Conservation (phyloP, 1,139 yeast species). For the Saccharomyces hybrid region DNA sequence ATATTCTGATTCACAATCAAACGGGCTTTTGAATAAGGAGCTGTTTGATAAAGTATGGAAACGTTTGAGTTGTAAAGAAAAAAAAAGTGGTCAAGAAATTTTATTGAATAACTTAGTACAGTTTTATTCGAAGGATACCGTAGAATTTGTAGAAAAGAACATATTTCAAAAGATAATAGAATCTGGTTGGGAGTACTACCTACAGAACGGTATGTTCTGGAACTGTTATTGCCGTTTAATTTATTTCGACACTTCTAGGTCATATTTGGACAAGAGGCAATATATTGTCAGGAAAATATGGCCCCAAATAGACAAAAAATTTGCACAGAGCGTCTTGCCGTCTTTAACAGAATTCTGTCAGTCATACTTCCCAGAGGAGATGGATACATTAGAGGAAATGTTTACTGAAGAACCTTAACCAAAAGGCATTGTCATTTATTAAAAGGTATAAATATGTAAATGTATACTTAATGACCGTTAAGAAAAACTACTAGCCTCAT, state of each 20-base stretch:
- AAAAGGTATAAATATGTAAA: not conserved
- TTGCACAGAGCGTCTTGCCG: conserved; percentile 5
- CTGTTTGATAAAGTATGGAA: conserved; percentile 16
- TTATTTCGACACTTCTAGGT: conserved; percentile 19
- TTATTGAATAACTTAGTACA: conserved; percentile 18
- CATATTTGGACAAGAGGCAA: conserved; percentile 25
- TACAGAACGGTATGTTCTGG: conserved; percentile 20
- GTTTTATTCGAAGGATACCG: conserved; percentile 22
- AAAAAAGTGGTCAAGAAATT: conserved; percentile 16
- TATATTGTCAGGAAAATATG: conserved; percentile 19
- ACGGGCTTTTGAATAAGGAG: conserved; percentile 7
- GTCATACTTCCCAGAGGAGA: conserved; percentile 28
- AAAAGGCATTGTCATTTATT: not conserved
- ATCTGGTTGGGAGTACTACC: conserved; percentile 15
- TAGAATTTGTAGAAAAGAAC: conserved; percentile 17
- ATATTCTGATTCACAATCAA: conserved; percentile 10
- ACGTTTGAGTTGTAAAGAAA: conserved; percentile 15
- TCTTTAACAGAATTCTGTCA: conserved; percentile 18
- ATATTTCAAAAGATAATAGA: conserved; percentile 20
- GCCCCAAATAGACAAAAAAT: conserved; percentile 13
- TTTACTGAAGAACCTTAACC: conserved; percentile 5
- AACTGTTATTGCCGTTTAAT: conserved; percentile 25
- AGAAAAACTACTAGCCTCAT: not conserved
- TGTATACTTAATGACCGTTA: conserved; percentile 1
- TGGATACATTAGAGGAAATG: conserved; percentile 15